Conservation (phyloP, 1,284 basidiomycete species). For the Apiotrichum mycotoxinovorans region DNA sequence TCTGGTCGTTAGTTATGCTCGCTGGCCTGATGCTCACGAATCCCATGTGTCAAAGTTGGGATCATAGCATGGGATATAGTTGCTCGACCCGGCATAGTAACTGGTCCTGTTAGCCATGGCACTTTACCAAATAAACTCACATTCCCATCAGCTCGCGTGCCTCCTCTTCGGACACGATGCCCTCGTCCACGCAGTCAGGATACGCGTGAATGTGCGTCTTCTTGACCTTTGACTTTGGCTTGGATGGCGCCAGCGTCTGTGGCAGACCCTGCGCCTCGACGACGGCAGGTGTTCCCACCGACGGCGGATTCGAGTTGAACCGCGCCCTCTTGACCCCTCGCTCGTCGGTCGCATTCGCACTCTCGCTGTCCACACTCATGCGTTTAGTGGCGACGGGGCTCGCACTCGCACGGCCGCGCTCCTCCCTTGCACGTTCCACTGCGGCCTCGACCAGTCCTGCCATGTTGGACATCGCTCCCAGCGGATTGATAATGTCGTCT, state of each 20-base stretch:
- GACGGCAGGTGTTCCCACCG: slow-evolving; percentile 9
- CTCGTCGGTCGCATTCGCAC: slow-evolving; percentile 1
- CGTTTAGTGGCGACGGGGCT: slow-evolving; percentile 5
- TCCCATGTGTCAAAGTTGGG: slow-evolving; percentile 72
- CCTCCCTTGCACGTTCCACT: slow-evolving; percentile 46
- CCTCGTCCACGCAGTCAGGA: slow-evolving; percentile 50
- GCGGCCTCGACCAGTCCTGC: slow-evolving; percentile 50
- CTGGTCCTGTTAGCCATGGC: slow-evolving; percentile 16
- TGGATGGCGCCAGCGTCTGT: slow-evolving; percentile 23
- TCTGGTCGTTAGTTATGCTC: slow-evolving; percentile 4
- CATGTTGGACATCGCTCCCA: slow-evolving; percentile 48
- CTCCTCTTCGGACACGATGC: slow-evolving; percentile 70
- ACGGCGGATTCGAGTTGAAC: slow-evolving; percentile 18
- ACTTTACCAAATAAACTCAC: slow-evolving; percentile 51
- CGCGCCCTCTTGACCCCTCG: slow-evolving; percentile 25
- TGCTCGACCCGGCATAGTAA: slow-evolving; percentile 78
- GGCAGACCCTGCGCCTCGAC: slow-evolving; percentile 40
- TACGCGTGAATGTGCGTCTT: slow-evolving; percentile 45
- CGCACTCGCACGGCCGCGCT: slow-evolving; percentile 12
- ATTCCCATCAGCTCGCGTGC: slow-evolving; percentile 78
- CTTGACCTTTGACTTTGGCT: slow-evolving; percentile 28
- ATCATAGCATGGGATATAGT: slow-evolving; percentile 83
- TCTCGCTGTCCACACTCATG: slow-evolving; percentile 7
- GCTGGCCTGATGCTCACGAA: slow-evolving; percentile 24
- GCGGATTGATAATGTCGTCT: slow-evolving; percentile 45